These are phyloP conservation scores for Phascolomyces articulosus DNA, from an alignment of 371 early-diverging fungal genomes.

Conservation along the genomic window DNA sequence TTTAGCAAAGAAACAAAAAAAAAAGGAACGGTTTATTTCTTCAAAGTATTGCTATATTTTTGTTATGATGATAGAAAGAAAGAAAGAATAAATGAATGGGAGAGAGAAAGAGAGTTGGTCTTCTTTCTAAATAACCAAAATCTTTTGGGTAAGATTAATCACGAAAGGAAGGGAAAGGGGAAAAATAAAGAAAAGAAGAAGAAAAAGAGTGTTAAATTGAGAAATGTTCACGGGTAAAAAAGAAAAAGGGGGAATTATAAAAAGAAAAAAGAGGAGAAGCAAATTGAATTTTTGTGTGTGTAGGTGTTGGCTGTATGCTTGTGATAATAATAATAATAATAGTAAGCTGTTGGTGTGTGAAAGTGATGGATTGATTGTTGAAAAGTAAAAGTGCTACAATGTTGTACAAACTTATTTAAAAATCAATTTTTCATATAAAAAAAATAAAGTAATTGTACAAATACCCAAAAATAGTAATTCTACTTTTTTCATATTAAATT, in stretches of 20 bases:
- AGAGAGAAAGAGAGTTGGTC: background rate
- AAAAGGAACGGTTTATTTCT: background rate
- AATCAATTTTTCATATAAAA: too few relatives aligned
- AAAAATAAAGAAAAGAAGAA: slow-evolving; percentile 10
- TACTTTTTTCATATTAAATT: background rate
- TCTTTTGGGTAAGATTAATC: too few relatives aligned
- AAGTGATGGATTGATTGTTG: background rate
- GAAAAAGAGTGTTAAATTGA: background rate
- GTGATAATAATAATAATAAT: too few relatives aligned
- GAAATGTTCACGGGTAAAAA: background rate
- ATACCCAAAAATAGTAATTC: background rate
- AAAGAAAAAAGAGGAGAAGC: slow-evolving; percentile 9
- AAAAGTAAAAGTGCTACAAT: background rate
- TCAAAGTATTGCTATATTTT: background rate
- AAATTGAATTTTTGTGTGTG: background rate
- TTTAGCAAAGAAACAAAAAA: background rate
- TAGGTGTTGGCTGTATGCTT: too few relatives aligned
- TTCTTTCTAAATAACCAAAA: too few relatives aligned
- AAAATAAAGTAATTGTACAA: background rate
- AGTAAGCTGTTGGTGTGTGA: too few relatives aligned
- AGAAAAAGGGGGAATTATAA: background rate
- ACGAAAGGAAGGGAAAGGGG: slow-evolving; percentile 1
- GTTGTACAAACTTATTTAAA: slow-evolving; percentile 7
- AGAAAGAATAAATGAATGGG: background rate
- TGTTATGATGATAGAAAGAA: background rate